Evolutionary conservation across 2,329 filamentous ascomycete species (phyloP).

Genomic region (Stemphylium vesicarium): DNA sequence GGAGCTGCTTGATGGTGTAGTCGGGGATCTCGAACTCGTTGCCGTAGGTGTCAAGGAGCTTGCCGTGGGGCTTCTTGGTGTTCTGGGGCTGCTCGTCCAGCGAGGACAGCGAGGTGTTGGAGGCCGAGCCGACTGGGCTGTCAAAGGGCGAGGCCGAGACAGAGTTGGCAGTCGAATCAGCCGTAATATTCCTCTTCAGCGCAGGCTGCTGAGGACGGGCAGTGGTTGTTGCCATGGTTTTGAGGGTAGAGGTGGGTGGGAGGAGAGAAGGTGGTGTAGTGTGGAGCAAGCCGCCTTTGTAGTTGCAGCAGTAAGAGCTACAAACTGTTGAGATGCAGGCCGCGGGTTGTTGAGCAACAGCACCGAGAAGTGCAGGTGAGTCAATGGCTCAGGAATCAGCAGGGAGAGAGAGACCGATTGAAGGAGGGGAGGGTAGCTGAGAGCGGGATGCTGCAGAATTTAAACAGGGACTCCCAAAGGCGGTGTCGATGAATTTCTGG

Average conservation of each 20-base stretch:
- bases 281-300: constrained; percentile 11
- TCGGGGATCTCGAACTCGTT: constrained; percentile 93
- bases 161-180: constrained; percentile 62
- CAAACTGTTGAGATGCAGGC: constrained; percentile 33
- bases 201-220: constrained; percentile 59
- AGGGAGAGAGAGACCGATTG: constrained; percentile 3
- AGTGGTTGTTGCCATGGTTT: constrained; percentile 56
- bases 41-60: constrained; percentile 89
- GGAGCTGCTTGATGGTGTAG: constrained; percentile 97
- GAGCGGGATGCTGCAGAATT: constrained; percentile 28
- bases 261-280: not conserved
- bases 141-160: constrained; percentile 62
- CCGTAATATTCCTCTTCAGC: constrained; percentile 55
- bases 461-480: constrained; percentile 20
- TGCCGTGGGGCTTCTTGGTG: constrained; percentile 57
- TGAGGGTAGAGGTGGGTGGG: constrained; percentile 1
- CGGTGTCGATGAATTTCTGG: constrained; percentile 34
- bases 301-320: constrained; percentile 19
- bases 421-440: constrained; percentile 8
- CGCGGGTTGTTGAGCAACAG: constrained; percentile 25
- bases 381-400: constrained; percentile 1
- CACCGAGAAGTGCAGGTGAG: constrained; percentile 3
- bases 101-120: constrained; percentile 91
- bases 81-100: constrained; percentile 66
- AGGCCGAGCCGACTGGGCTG: constrained; percentile 70